Evolutionary conservation across 352 stramenopile species (phyloP), one percentile per base, ranked within the genome.

Genomic region (Phytophthora constricta): DNA sequence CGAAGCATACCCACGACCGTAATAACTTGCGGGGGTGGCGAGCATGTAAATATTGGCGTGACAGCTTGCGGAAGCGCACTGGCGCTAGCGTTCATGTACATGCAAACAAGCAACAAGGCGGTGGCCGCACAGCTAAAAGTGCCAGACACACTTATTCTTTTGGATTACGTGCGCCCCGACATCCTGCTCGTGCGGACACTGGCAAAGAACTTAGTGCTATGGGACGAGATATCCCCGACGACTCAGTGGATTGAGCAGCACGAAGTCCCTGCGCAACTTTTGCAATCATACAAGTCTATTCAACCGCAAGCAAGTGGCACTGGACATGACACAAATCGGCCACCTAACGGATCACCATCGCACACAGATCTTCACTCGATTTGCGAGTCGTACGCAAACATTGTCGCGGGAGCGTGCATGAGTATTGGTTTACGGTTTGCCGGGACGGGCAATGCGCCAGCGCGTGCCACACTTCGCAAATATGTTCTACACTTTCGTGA

Each of bases 161-260:
- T 99, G 13, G 96, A 99, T 56, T 97, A 97, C 45, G 92, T 98
- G 25, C 91, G 98, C 20, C 98, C 98, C 0, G 98, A 99, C 62
- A 86, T 99, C 50, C 68, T 99, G 19, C 70, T 98, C 31, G 84
- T 99, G 39, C 88, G 97, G 42, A 96, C 98, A 22, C 76, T 99
- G 41, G 93, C 93, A 25, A 92, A 93, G 41, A 96, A 97, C 28
- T 70, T 99, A 0, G 96, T 99, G 27, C 67, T 99, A 37, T 99
- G 98, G 98, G 86, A 97, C 52, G 74, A 86, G 3, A 92, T 99
- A n/a, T 47, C 85, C 39, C 93, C 97, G 17, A 95, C 92, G 7
- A 54, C 41, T 5, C 65, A 86, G 41, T 99, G 97, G 98, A 89
- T 99, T 20, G 80, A 98, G 33, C 66, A 68, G 23, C 55, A 71